Evolutionary conservation across 257 asterid genomes (phyloP), one percentile per base, ranked within the genome.

Genomic region (Scutellaria galericulata): DNA sequence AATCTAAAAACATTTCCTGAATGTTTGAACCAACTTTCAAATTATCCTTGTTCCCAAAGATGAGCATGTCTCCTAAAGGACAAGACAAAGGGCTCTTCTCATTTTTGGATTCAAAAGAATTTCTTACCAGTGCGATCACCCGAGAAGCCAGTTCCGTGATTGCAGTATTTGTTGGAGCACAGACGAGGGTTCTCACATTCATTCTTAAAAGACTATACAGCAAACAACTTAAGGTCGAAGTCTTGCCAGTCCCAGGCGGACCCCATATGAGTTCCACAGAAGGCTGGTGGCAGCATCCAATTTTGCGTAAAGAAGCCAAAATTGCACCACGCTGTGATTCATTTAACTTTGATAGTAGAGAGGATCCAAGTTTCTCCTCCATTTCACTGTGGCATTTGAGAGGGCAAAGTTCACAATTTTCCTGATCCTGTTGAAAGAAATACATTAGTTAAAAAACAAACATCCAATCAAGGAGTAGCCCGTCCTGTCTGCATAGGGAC

Each of bases 231-330:
- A 82, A 8, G 0, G 89, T 84, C 27, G 73, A 78, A 0, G 90
- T 88, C 75, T 88, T 88, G 51, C 92, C 95, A 0, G 92, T 86
- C 52, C 96, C 90, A 0, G 92, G 92, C 14, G 96, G 90, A 6
- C 96, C 96, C 90, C 90, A 47, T 71, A 83, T 68, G 66, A 87
- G 83, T 40, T 79, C 77, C 31, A 87, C 80, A 0, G 73, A 60
- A 5, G 82, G 7, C 73, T n/a, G 53, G 61, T 79, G 82, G 31
- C 41, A 9, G 54, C 82, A 79, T 60, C 70, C 71, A 20, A 55
- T 35, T 47, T 35, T 27, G 40, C 41, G 2, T 22, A 82, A 70
- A 31, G 84, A 68, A 37, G 86, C 78, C 45, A 73, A 57, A 73
- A 87, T 37, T 64, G 92, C 85, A 11, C 52, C 70, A 1, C 45